Evolutionary conservation across 2,329 filamentous ascomycete genomes (phyloP).

Genomic region (Colletotrichum sp.): DNA sequence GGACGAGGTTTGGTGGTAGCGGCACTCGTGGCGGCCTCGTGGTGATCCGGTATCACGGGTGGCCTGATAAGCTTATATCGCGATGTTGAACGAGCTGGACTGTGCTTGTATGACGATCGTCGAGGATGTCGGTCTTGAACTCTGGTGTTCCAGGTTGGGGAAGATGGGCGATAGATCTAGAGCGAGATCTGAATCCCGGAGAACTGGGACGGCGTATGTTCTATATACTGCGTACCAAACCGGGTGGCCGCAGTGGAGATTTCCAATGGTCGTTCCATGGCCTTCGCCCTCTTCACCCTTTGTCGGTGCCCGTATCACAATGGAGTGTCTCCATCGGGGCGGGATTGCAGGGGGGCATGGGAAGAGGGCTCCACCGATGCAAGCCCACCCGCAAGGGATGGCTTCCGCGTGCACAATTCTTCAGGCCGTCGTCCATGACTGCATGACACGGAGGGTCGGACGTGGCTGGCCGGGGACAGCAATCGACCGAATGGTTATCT

Average conservation of each 20-base stretch:
- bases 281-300: conserved; percentile 16
- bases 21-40: background rate
- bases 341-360: background rate
- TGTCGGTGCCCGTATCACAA: conserved; percentile 12
- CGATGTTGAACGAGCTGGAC: background rate
- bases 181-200: conserved; percentile 5
- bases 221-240: conserved; percentile 10
- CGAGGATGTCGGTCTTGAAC: background rate
- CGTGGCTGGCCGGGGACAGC: background rate
- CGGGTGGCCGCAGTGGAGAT: conserved; percentile 2
- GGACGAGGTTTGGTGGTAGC: background rate
- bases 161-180: conserved; percentile 2
- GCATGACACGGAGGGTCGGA: background rate
- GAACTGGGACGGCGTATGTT: background rate
- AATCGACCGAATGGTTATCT: conserved; percentile 3
- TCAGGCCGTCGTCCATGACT: background rate
- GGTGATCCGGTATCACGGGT: background rate
- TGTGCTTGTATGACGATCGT: background rate
- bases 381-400: conserved; percentile 2
- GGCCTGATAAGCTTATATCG: background rate
- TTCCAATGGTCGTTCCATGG: conserved; percentile 11
- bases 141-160: background rate
- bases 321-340: background rate
- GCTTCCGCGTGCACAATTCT: conserved; percentile 10
- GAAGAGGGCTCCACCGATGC: background rate